Conservation (phyloP, 169 alveolate genomes). For the Nephromyces sp. region DNA sequence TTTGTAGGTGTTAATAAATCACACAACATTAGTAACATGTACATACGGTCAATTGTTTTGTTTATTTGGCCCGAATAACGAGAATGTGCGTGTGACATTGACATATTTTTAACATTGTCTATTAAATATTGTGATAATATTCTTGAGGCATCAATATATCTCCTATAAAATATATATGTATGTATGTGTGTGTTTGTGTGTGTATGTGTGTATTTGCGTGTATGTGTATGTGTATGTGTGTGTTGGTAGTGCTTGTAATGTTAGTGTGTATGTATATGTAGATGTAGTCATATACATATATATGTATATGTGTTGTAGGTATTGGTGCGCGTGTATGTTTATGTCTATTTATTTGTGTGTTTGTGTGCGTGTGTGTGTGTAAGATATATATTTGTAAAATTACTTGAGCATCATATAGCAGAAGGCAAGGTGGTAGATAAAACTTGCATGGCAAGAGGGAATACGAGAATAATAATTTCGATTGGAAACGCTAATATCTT, state of each 20-base stretch:
- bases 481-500: conserved; percentile 46
- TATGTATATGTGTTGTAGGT: neutral
- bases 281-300: neutral
- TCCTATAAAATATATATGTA: too few relatives aligned
- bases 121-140: conserved; percentile 53
- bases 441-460: conserved; percentile 60
- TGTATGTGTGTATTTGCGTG: too few relatives aligned
- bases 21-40: conserved; percentile 56
- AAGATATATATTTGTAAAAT: neutral
- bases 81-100: conserved; percentile 49
- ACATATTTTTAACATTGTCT: conserved; percentile 50
- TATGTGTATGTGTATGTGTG: too few relatives aligned
- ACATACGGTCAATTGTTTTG: conserved; percentile 60
- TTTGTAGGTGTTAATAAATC: conserved; percentile 44
- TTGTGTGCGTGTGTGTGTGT: neutral
- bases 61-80: conserved; percentile 55
- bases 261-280: neutral
- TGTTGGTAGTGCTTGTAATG: too few relatives aligned
- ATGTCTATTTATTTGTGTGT: neutral
- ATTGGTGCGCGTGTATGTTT: neutral
- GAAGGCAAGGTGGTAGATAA: conserved; percentile 58
- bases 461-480: conserved; percentile 61
- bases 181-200: too few relatives aligned
- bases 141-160: conserved; percentile 59
- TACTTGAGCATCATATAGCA: conserved; percentile 59